Base-by-base conservation (phyloP, 352 stramenopile species). In the Elongisporangium undulatum region DNA sequence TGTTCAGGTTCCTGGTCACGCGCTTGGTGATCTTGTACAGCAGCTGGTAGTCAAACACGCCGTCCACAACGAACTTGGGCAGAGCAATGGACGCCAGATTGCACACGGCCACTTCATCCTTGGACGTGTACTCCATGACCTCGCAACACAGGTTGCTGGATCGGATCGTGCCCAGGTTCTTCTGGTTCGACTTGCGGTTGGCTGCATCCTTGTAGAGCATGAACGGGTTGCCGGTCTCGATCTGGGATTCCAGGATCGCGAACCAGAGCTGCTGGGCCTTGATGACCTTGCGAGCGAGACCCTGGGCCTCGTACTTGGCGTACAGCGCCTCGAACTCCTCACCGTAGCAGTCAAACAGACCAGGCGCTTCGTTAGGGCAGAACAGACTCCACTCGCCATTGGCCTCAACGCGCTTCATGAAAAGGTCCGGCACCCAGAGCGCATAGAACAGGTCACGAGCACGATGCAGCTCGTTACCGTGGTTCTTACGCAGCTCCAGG, bases 201-300 rank as follows among this genome's bases (percentile, higher is more conserved):
- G 92, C 98, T 51, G 95, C 82, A 82, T 99, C 98, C 82, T 99
- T 99, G 87, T 97, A 99, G 7, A 99, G 78, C 95, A 99, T 99
- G 80, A 99, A 99, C 1, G 98, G 97, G 52, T 97, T 99, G 55
- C 97, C 97, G 2, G 97, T 99, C 79, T 99, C 97, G 50, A 99
- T 97, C 84, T 99, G 97, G 24, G 92, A 94, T 54, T 99, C 96
- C 53, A 99, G 75, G 72, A 99, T 98, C 22, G 94, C 89, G 76
- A 99, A 99, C 97, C 97, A 99, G 17, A 99, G 77, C 71, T 98
- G 83, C 68, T 99, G 97, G 0, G 97, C 97, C 57, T 98, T 96
- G 66, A 99, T 98, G 3, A 91, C 97, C 71, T 97, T 95, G 45
- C 97, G 83, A 21, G 89, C 97, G 23, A 89, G 88, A n/a, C 96